Evolutionary conservation across 169 alveolate species (phyloP), one percentile per base, ranked within the genome.

Genomic region (Hepatocystis sp.): DNA sequence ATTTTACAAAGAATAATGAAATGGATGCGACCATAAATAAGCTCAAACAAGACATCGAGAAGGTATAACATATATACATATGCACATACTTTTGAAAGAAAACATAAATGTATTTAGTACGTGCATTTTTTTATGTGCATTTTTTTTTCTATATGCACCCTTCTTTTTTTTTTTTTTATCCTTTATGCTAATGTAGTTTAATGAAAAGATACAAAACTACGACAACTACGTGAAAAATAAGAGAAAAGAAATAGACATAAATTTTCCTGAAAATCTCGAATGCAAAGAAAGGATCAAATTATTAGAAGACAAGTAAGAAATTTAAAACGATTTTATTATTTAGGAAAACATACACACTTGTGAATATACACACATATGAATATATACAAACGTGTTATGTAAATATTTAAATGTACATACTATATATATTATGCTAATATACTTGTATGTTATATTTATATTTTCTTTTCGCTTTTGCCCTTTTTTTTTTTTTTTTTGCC

Each of bases 241-340:
- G 64, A 40, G 86, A 32, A 71, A 71, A 56, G 86, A 71, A 71
- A 71, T 71, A 3, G 86, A 71, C 71, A 71, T 71, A 17, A 56
- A 71, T 44, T 71, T 71, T 55, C 36, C 86, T 7, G 86, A 56
- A n/a, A 25, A 58, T n/a, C 23, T 56, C 4, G 86, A 71, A 7
- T 53, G 86, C 64, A 71, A 71, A 39, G 86, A 71, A 30, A 71
- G 86, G 36, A 71, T 71, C 34, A 71, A 71, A 47, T 32, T 71
- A 30, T 56, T 71, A 36, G 86, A 71, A 42, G 71, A 71, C 13
- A 46, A 28, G 86, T 71, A 71, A 40, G n/a, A 25, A 56, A 8
- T 39, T 19, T 25, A 52, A 28, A 27, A 23, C 4, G 42, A n/a
- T n/a, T n/a, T n/a, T n/a, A n/a, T n/a, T n/a, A n/a, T n/a, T 40